Evolutionary conservation across 2,329 filamentous ascomycete genomes (phyloP), one percentile per base, ranked within the genome.

Genomic region (Zasmidium citrigriseum): DNA sequence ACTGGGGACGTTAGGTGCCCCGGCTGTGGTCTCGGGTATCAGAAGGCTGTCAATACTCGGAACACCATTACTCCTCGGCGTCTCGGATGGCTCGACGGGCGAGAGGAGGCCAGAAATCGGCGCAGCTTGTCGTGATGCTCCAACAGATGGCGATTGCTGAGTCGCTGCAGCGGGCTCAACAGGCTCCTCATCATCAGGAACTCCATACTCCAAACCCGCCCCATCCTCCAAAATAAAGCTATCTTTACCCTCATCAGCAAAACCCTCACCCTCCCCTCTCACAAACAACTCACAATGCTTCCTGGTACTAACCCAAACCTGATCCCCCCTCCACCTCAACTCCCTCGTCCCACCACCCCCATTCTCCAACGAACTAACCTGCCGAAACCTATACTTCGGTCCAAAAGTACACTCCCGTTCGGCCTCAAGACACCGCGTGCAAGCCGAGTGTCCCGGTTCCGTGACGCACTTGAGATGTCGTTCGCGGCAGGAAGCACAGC

Each of bases 391-490:
- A 49, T 59, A 64, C 45, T 61, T 64, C 4, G 66, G 62, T 14
- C 59, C 60, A 34, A 67, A 68, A 11, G 59, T 51, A 46, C 66
- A 68, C 10, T 52, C 51, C 3, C 61, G 53, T 27, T 58, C 55
- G 21, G 52, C 52, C 41, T 68, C 63, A 12, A 62, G 46, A 47
- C 66, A 68, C 23, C 64, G 50, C 20, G 57, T 60, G 52, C 66
- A 68, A 12, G 52, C 27, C 18, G 48, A 22, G 20, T 55, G 57
- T 21, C 60, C 64, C 14, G 58, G 24, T 38, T 64, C 58, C 2
- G 58, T 60, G 12, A 64, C 55, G 53, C 66, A 68, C 51, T 64
- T 67, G 22, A 66, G 53, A 45, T 68, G 66, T 21, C 63, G 53
- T 45, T 62, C 55, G n/a, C 66, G 60, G 46, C 66, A 67, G 16